Conservation (phyloP, 225 moss, liverwort and hornwort species). For the Rhytidiadelphus loreus region DNA sequence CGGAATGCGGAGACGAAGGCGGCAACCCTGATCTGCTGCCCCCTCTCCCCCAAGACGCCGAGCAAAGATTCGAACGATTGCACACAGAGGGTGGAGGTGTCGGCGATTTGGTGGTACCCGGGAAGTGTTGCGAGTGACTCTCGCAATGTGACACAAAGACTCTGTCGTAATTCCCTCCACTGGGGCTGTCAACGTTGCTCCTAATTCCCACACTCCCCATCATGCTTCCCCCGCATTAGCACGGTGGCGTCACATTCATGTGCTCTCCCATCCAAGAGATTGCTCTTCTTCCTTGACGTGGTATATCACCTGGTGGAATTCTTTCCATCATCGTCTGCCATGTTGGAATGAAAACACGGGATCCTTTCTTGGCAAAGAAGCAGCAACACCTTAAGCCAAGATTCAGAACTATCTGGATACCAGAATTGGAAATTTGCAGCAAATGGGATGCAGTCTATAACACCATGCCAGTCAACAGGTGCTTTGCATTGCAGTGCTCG, state of each 20-base stretch:
- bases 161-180: not conserved
- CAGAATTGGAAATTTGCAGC: not conserved
- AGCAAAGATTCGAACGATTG: not conserved
- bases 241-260: not conserved
- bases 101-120: not conserved
- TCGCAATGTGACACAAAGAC: conserved; percentile 10
- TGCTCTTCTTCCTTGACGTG: not conserved
- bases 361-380: conserved; percentile 6
- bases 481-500: not conserved
- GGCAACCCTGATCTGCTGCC: not conserved
- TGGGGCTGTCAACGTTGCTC: not conserved
- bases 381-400: conserved; percentile 1
- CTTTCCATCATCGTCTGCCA: not conserved
- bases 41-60: not conserved
- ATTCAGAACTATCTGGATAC: not conserved
- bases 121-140: not conserved
- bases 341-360: not conserved
- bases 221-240: not conserved
- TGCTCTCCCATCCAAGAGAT: not conserved
- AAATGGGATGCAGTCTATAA: not conserved
- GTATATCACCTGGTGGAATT: not conserved
- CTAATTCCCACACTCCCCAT: conserved; percentile 5
- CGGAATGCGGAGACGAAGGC: not conserved
- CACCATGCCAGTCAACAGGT: not conserved
- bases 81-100: not conserved